Evolutionary conservation across 208 protist genomes (phyloP), one percentile per base, ranked within the genome.

Genomic region (Herpetomonas samuelpessoai): DNA sequence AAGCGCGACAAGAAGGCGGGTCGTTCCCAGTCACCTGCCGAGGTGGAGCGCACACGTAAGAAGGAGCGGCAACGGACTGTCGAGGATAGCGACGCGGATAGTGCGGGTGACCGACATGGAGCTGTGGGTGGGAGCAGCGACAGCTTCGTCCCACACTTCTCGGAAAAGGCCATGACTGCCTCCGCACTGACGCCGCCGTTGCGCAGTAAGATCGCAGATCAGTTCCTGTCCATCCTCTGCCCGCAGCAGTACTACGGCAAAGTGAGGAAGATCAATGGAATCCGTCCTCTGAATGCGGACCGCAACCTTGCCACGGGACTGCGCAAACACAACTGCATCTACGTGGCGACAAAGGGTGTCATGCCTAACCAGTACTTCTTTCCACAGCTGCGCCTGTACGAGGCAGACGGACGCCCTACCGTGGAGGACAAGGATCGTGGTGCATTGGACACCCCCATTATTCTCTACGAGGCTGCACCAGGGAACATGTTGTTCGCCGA

Each of bases 221-320:
- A 88, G 44, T 89, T 94, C 63, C 58, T 90, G 12, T 85, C 80
- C 16, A 81, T 92, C 29, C 64, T 95, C 10, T 88, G 79, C 61
- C 88, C 84, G 0, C 85, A 95, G 59, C 88, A 95, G 74, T 92
- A 92, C 68, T 92, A 84, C 29, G 88, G 88, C 10, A 91, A 86
- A 57, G 79, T 95, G 28, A 76, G 75, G 47, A 88, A 86, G 60
- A 69, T 95, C 49, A 73, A 78, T 44, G 53, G 64, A 26, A 92
- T 95, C 61, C 68, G 76, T 2, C 60, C 79, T 12, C 60, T 95
- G 19, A 65, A 81, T 24, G 57, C 63, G 16, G 74, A 86, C 55
- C 70, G 70, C 1, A 35, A 55, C 18, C 29, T 54, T 1, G 76
- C 70, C 21, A 68, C 71, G 2, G 81, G 78, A n/a, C 65, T 88